A percentile compares a stretch with the other conserved stretches of the same genome.
Evolutionary conservation across 75 land plant species (phyloP).

Genomic region (Selaginella moellendorffii): DNA sequence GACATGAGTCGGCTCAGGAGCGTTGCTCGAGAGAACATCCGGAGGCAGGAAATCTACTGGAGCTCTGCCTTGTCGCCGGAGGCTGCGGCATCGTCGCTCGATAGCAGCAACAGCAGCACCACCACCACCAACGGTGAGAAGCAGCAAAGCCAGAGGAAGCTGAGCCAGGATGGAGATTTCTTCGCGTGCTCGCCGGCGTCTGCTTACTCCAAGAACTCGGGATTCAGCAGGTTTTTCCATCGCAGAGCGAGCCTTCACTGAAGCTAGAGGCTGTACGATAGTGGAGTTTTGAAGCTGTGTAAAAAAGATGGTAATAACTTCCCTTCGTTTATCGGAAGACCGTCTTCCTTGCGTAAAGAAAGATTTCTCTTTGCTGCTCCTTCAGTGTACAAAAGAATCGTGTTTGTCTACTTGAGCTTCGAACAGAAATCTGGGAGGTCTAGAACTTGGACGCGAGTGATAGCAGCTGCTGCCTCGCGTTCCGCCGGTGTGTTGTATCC

Average conservation of each 20-base stretch:
- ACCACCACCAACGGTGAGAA: too few species aligned
- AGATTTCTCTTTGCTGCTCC: too few species aligned
- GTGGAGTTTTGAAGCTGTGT: too few species aligned
- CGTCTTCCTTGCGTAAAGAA: too few species aligned
- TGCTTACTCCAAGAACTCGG: neutral
- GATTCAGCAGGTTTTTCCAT: neutral
- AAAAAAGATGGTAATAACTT: too few species aligned
- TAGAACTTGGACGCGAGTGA: neutral
- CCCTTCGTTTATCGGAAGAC: too few species aligned
- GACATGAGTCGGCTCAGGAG: neutral
- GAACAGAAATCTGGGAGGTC: neutral
- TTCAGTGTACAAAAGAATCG: neutral
- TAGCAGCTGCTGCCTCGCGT: neutral
- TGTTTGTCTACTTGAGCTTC: constrained; percentile 34
- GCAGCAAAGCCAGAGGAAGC: too few species aligned
- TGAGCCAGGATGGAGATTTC: neutral
- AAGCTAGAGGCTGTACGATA: too few species aligned
- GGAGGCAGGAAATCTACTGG: neutral
- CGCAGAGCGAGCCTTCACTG: neutral
- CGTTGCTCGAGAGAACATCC: neutral
- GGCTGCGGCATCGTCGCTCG: too few species aligned
- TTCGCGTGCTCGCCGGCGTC: neutral
- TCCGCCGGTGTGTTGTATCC: neutral
- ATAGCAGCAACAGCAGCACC: too few species aligned
- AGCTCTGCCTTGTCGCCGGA: neutral